These are phyloP conservation scores for Tricladium varicosporioides DNA, from an alignment of 2,329 filamentous ascomycete species.

Conservation along the genomic window DNA sequence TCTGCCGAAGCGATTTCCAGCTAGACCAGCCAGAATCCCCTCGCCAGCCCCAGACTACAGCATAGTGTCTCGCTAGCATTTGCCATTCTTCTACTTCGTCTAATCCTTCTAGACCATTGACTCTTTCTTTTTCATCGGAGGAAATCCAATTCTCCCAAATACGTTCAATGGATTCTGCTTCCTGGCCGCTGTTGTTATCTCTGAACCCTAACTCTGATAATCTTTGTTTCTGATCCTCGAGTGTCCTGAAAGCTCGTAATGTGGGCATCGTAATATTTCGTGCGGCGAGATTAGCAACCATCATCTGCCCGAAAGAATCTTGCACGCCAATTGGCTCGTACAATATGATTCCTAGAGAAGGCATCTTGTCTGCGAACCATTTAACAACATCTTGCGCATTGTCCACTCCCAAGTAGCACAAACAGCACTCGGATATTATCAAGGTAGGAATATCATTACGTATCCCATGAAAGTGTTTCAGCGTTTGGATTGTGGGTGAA, in stretches of 20 bases:
- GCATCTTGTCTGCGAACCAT: constrained; percentile 58
- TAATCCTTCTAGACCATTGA: constrained; percentile 78
- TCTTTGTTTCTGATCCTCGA: constrained; percentile 66
- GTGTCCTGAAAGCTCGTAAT: constrained; percentile 66
- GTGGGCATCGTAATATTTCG: constrained; percentile 84
- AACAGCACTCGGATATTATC: constrained; percentile 90
- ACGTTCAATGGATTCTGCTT: constrained; percentile 59
- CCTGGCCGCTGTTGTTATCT: constrained; percentile 42
- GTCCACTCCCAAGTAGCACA: constrained; percentile 76
- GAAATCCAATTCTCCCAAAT: constrained; percentile 77
- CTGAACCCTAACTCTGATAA: constrained; percentile 66
- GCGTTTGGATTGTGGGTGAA: constrained; percentile 11
- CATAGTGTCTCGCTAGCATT: constrained; percentile 83
- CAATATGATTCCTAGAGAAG: constrained; percentile 59
- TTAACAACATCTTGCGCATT: constrained; percentile 63
- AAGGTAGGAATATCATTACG: constrained; percentile 69
- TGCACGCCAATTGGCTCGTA: constrained; percentile 87
- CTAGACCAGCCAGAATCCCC: constrained; percentile 21
- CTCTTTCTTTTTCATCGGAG: constrained; percentile 70
- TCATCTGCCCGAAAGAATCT: constrained; percentile 86
- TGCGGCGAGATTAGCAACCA: constrained; percentile 84
- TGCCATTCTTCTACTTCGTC: constrained; percentile 97
- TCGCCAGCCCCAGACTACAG: constrained; percentile 82
- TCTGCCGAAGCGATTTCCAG: constrained; percentile 7
- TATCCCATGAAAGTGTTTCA: constrained; percentile 42